Conservation (phyloP, 495 filamentous ascomycete species). For the Penicillium paxilli region DNA sequence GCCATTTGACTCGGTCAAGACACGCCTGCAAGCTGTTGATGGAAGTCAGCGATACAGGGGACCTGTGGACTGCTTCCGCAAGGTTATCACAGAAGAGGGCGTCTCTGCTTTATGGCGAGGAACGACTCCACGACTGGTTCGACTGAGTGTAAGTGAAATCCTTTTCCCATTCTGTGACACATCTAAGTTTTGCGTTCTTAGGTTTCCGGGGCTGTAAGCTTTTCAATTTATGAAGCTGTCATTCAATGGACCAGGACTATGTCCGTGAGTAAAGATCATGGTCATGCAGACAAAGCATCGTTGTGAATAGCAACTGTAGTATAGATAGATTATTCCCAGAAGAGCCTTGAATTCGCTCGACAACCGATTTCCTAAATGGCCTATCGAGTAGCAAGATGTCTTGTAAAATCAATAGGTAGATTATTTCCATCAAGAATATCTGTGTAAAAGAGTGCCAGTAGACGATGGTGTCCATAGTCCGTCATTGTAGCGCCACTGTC, state of each 20-base stretch:
- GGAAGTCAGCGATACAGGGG: conserved; percentile 15
- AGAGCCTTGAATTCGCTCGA: too few relatives aligned
- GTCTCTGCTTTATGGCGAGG: conserved; percentile 19
- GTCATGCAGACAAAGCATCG: neutral
- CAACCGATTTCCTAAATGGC: too few relatives aligned
- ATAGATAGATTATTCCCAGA: too few relatives aligned
- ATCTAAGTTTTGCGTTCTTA: neutral
- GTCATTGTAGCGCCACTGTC: too few relatives aligned
- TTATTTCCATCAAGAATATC: too few relatives aligned
- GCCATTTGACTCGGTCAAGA: conserved; percentile 69
- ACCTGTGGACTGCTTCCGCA: conserved; percentile 15
- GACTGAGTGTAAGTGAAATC: conserved; percentile 15
- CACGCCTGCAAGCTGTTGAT: conserved; percentile 54
- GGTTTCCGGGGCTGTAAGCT: conserved; percentile 10
- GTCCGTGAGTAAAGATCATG: neutral
- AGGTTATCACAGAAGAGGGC: conserved; percentile 13
- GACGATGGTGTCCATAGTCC: too few relatives aligned
- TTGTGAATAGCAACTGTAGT: neutral
- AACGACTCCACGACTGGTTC: conserved; percentile 17
- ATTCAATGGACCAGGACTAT: conserved; percentile 5
- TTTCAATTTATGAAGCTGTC: conserved; percentile 8
- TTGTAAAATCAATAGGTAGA: too few relatives aligned
- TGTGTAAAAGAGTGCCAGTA: too few relatives aligned
- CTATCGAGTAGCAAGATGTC: too few relatives aligned
- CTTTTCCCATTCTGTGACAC: neutral